Conservation (phyloP, 208 protist genomes). For the Wallacemonas sp. region DNA sequence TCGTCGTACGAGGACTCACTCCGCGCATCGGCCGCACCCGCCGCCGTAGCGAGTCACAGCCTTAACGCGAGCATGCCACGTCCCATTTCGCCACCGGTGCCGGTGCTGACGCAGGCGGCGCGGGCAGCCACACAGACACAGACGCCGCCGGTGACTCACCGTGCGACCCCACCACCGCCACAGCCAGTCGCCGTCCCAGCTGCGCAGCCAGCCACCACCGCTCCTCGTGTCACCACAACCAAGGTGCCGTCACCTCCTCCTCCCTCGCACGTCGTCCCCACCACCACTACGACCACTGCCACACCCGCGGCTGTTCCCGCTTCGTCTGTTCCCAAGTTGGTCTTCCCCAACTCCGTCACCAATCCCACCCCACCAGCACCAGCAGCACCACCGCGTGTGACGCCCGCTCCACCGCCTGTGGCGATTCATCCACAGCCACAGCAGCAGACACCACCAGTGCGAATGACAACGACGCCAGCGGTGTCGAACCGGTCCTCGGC, state of each 20-base stretch:
- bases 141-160: too few relatives aligned
- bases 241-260: too few relatives aligned
- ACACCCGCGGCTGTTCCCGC: too few relatives aligned
- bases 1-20: constrained; percentile 12
- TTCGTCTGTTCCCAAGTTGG: too few relatives aligned
- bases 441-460: too few relatives aligned
- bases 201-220: not conserved
- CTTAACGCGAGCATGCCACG: not conserved
- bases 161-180: not conserved
- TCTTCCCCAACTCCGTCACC: too few relatives aligned
- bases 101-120: not conserved
- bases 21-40: not conserved
- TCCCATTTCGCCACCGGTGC: not conserved
- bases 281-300: not conserved
- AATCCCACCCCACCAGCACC: not conserved
- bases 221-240: too few relatives aligned
- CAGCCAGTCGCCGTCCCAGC: not conserved
- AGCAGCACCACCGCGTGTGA: not conserved
- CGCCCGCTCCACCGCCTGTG: not conserved
- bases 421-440: too few relatives aligned
- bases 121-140: too few relatives aligned
- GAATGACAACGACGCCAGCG: too few relatives aligned
- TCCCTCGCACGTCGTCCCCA: not conserved
- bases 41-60: not conserved
- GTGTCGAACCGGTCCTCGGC: too few relatives aligned